Percentiles rank a stretch among this genome's conserved stretches.
Evolutionary conservation across 169 alveolate species (phyloP).

Genomic region (Eimeria sp.): DNA sequence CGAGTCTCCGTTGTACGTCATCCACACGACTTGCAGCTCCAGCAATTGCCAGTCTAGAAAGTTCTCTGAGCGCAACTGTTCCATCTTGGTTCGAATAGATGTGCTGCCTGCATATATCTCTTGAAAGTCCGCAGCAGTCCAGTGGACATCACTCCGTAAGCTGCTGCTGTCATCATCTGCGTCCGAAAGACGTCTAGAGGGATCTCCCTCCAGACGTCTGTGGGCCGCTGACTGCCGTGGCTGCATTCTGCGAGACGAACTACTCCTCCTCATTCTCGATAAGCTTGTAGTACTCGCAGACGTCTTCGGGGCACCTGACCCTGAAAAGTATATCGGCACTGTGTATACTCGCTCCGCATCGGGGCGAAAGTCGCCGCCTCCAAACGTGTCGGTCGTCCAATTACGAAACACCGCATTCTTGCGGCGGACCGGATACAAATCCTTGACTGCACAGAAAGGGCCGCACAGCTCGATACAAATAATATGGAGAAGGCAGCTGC

Average conservation of each 20-base stretch:
- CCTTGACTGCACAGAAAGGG: slow-evolving; percentile 3
- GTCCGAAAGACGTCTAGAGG: not conserved
- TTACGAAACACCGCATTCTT: slow-evolving; percentile 26
- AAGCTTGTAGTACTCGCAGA: too few species aligned
- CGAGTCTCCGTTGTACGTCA: slow-evolving; percentile 76
- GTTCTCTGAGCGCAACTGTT: slow-evolving; percentile 8
- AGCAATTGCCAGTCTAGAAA: slow-evolving; percentile 63
- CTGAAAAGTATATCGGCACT: slow-evolving; percentile 58
- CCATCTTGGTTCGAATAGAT: slow-evolving; percentile 23
- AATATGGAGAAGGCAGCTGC: not conserved
- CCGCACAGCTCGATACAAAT: not conserved
- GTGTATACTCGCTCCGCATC: slow-evolving; percentile 51
- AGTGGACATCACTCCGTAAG: not conserved
- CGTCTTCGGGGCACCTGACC: slow-evolving; percentile 13
- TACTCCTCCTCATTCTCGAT: not conserved
- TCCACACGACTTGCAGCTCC: slow-evolving; percentile 43
- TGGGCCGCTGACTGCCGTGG: not conserved
- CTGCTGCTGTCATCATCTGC: not conserved
- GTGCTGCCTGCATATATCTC: slow-evolving; percentile 52
- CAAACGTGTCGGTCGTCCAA: slow-evolving; percentile 12
- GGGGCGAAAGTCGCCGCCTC: slow-evolving; percentile 16
- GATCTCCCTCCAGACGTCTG: too few species aligned
- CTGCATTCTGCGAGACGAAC: not conserved
- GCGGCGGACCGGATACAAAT: slow-evolving; percentile 58
- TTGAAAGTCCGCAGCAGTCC: slow-evolving; percentile 62